Conservation (phyloP, 2,329 filamentous ascomycete species). For the Sclerotiophoma versabilis region DNA sequence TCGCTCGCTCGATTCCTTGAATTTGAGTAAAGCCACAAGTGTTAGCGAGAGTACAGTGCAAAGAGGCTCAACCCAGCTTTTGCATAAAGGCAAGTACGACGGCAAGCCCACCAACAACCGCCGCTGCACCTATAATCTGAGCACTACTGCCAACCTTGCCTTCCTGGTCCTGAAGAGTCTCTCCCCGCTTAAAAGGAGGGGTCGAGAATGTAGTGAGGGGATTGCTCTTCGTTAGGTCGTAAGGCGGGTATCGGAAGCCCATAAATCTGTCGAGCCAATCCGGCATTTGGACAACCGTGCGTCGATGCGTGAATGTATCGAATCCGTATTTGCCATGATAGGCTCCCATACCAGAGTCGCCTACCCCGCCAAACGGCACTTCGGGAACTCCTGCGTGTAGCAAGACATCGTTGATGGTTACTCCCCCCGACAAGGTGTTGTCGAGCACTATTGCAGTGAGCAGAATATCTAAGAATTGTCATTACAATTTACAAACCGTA, state of each 20-base stretch:
- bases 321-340: not conserved
- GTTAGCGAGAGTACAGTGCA: not conserved
- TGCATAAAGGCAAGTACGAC: not conserved
- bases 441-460: not conserved
- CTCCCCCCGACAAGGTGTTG: conserved; percentile 1
- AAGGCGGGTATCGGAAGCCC: not conserved
- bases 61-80: not conserved
- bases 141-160: not conserved
- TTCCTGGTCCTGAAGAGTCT: conserved; percentile 1
- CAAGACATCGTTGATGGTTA: conserved; percentile 1
- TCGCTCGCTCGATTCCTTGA: no score
- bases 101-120: not conserved
- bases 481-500: no score
- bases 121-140: not conserved
- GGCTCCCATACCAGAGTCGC: not conserved
- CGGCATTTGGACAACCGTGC: not conserved
- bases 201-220: not conserved
- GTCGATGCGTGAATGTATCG: not conserved
- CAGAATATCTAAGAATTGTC: not conserved
- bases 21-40: not conserved
- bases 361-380: conserved; percentile 1
- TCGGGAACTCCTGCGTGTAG: conserved; percentile 2
- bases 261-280: not conserved
- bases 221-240: not conserved
- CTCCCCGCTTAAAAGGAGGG: not conserved